Base-by-base conservation (phyloP, 2,329 filamentous ascomycete species). In the Chaetomiaceae sp. region DNA sequence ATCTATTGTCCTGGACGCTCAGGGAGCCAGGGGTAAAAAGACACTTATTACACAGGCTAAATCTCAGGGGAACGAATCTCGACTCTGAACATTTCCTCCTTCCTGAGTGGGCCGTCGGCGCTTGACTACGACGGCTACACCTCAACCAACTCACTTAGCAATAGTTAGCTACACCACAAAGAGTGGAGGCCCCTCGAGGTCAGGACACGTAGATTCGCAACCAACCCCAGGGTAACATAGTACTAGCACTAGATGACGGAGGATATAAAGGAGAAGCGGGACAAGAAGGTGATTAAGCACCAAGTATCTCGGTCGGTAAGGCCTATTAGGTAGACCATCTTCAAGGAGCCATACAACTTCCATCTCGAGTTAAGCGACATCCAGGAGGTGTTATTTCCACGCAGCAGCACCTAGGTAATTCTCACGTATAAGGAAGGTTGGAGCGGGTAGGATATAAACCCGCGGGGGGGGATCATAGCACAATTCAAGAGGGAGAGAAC, bases 161-260 rank as follows among this genome's bases (percentile, higher is more conserved):
- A 68, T 1, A 75, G 75, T 3, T 58, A 60, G 10, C 68, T 81
- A 6, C 68, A 67, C 20, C 63, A 66, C 12, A 67, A 70, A 8
- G 78, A 82, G 61, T 82, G 73, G 67, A 72, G 75, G 14, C 60
- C 81, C 10, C 66, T 73, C 41, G 74, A 78, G 55, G 71, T 82
- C 57, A 79, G 78, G 65, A 75, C 73, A 3, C 64, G 66, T 12
- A 56, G 66, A 10, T 68, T 73, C 45, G 74, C 76, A 1, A 77
- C 72, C 19, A 74, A 73, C 47, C 63, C 67, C 2, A 58, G 67
- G 10, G 73, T 77, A 4, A 79, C 75, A 10, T 78, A 81, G 60
- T 81, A 80, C 64, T 78, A 76, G 76, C 75, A 76, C 44, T 81
- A 73, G 72, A 58, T 73, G 3, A 66, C n/a, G n/a, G n/a, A n/a